Base-by-base conservation (phyloP, 2,329 filamentous ascomycete species). In the Volutella citrinella region DNA sequence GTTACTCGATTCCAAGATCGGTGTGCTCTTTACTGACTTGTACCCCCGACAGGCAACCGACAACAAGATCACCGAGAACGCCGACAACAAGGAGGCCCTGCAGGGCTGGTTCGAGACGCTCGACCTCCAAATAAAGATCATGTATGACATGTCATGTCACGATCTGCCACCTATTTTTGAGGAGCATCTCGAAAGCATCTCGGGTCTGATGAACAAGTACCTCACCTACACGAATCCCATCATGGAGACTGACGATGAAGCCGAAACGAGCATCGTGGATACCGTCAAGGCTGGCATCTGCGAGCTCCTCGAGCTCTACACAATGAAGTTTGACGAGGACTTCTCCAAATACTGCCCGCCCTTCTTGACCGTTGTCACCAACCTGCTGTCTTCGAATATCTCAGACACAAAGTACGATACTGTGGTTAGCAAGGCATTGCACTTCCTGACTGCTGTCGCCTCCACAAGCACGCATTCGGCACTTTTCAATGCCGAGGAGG, bases 111-210 rank as follows among this genome's bases (percentile, higher is more conserved):
- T 95, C 51, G 81, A 86, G 45, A 88, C 89, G 4, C 74, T 98
- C 44, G 90, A 91, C 59, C 73, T 97, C 32, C 79, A 95, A 49
- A 74, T 96, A 50, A 95, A 95, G 69, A 81, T 98, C 30, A 81
- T 97, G 58, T 93, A 93, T 66, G 94, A 98, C 63, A 80, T 98
- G 32, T 96, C 90, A n/a, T 95, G 84, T 57, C 94, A 98, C 60
- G 93, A 98, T 61, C 76, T 98, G 51, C 89, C 93, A 12, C 90
- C 91, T 3, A 82, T 93, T 49, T 95, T 98, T 60, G 93, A 98
- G 69, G 84, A 94, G 46, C 86, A 95, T 56, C 74, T 98, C 14
- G 65, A 72, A 29, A 78, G 78, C 43, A 85, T 98, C 46, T 84
- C 87, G 13, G 70, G 74, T 15, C 72, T 97, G 11, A 73, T 97